Evolutionary conservation across 495 filamentous ascomycete species (phyloP), one percentile per base, ranked within the genome.

Genomic region (Trichoderma parareesei): DNA sequence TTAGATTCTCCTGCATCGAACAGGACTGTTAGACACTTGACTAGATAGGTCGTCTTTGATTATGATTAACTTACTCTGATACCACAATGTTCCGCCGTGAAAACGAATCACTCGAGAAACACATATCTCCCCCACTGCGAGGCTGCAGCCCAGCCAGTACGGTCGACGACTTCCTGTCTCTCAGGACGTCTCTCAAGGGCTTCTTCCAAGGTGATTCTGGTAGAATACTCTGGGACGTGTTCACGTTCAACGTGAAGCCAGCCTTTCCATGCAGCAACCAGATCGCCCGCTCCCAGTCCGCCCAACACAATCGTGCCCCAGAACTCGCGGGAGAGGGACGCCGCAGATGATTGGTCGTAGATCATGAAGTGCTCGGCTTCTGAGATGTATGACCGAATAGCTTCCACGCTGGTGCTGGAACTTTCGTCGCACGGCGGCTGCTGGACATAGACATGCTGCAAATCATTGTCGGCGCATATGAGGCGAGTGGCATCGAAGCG

Each of bases 401-500:
- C 65, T 4, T 72, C 65, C 20, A 35, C 2, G 53, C 60, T 1
- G 64, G 7, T 63, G 18, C 27, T 44, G 14, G 18, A 37, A 1
- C 38, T 27, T 40, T 40, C 38, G 13, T 14, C 18, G 16, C 18
- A 40, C 0, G 67, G 20, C 3, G 77, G 73, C 1, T 74, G 71
- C 43, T 76, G 69, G n/a, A 82, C 65, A 69, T 83, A 68, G 37
- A 81, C 67, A 48, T 80, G 79, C 8, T 72, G 70, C 1, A 78
- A 67, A 62, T 77, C 74, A 2, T 65, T 38, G 5, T 46, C 60
- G 0, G 20, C 13, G 55, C 64, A 65, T 14, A 40, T 37, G 40
- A 94, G 78, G 11, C 86, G 81, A 14, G 80, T 71, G 11, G 85
- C 77, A 40, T 87, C 83, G 67, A 96, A 92, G 0, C 82, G 81